A percentile compares a stretch with the other conserved stretches of the same genome.
Conservation (phyloP, 2,329 filamentous ascomycete genomes). For the Neofusicoccum parvum region DNA sequence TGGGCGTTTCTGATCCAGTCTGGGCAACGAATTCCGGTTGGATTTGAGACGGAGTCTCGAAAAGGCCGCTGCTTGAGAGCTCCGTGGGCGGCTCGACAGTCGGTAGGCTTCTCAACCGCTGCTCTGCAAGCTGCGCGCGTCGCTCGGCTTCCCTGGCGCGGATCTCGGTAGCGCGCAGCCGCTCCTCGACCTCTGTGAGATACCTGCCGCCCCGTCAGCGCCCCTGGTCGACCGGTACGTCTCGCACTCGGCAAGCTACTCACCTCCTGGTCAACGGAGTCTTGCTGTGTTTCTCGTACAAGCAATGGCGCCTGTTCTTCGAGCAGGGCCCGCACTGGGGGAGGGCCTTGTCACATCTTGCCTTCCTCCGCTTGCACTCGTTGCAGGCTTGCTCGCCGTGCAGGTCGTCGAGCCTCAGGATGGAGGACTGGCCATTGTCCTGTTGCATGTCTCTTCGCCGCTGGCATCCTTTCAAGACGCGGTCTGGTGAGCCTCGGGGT, state of each 20-base stretch:
- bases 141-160: constrained; percentile 26
- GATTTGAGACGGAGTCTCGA: background rate
- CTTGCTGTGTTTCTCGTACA: constrained; percentile 53
- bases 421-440: constrained; percentile 16
- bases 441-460: constrained; percentile 5
- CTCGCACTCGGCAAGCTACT: background rate
- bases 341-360: constrained; percentile 7
- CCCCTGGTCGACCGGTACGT: too few relatives aligned
- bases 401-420: constrained; percentile 5
- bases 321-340: constrained; percentile 33
- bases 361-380: constrained; percentile 12
- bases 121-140: constrained; percentile 27
- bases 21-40: background rate
- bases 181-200: constrained; percentile 49
- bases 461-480: background rate
- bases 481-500: too few relatives aligned
- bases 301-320: constrained; percentile 49
- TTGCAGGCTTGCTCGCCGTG: constrained; percentile 5
- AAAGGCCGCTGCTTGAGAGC: background rate
- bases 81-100: background rate
- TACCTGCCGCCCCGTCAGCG: background rate
- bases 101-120: constrained; percentile 22
- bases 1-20: background rate
- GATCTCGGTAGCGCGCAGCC: constrained; percentile 37
- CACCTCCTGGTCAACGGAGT: constrained; percentile 53